Conservation (phyloP, 106 monocot species). For the Dendrobium huoshanense region DNA sequence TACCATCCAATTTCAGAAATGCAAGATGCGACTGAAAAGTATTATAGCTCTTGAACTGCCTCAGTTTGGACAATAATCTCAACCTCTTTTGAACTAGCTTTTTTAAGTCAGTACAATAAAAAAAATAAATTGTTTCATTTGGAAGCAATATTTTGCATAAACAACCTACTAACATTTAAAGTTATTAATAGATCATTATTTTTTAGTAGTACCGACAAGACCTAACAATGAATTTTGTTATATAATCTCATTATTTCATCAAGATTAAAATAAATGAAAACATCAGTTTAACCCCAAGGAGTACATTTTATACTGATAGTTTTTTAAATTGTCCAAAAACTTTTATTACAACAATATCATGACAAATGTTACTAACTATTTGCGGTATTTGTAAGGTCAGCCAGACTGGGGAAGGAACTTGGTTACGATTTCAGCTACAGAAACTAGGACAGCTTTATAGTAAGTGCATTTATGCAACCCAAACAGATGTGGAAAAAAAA, state of each 20-base stretch:
- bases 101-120: not conserved
- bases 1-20: too few species aligned
- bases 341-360: not conserved
- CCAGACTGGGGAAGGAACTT: not conserved
- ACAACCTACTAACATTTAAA: not conserved
- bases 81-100: too few species aligned
- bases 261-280: not conserved
- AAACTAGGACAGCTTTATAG: not conserved
- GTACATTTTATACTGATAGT: not conserved
- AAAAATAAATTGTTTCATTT: not conserved
- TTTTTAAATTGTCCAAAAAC: not conserved
- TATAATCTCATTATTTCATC: not conserved
- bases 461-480: not conserved
- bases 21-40: too few species aligned
- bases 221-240: not conserved
- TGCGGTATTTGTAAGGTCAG: not conserved
- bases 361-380: not conserved
- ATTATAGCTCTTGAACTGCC: too few species aligned
- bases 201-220: not conserved
- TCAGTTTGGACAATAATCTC: too few species aligned
- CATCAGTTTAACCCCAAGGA: not conserved
- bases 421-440: not conserved
- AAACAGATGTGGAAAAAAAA: not conserved
- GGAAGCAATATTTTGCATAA: not conserved
- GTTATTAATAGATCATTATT: too few species aligned